Percentiles rank a stretch among this genome's conserved stretches.
Conservation (phyloP, 2,329 filamentous ascomycete genomes). For the Cladophialophora immunda region DNA sequence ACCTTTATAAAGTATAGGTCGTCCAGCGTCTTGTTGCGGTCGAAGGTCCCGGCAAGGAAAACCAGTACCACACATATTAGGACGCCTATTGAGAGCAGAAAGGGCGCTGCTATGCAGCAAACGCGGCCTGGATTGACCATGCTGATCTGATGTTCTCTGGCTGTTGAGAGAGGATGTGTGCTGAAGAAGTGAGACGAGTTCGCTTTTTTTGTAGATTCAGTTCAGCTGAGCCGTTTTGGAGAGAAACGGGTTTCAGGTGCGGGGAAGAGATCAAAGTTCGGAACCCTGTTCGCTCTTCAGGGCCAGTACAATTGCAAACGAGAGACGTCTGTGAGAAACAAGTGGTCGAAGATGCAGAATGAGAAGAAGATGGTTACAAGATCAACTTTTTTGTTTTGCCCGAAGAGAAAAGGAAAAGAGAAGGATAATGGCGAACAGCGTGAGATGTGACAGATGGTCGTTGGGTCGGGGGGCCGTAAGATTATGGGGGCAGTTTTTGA, state of each 20-base stretch:
- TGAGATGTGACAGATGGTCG: constrained; percentile 11
- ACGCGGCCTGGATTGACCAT: constrained; percentile 81
- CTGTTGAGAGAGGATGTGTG: background rate
- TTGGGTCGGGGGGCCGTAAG: constrained; percentile 18
- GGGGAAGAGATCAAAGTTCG: constrained; percentile 13
- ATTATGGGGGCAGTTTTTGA: constrained; percentile 22
- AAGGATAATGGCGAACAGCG: constrained; percentile 15
- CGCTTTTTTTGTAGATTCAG: background rate
- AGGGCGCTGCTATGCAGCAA: constrained; percentile 86
- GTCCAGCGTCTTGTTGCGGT: constrained; percentile 55
- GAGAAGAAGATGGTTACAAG: background rate
- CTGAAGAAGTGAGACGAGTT: constrained; percentile 9
- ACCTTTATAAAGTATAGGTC: constrained; percentile 66
- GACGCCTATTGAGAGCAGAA: constrained; percentile 79
- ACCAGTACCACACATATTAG: constrained; percentile 73
- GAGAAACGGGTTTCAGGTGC: constrained; percentile 14
- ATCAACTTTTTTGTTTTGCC: background rate
- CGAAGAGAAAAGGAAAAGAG: background rate
- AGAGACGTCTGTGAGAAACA: background rate
- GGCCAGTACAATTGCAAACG: background rate
- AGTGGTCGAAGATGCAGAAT: background rate
- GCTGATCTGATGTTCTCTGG: constrained; percentile 8
- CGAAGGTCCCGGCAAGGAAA: constrained; percentile 65
- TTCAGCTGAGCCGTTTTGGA: constrained; percentile 19
- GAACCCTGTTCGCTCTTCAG: constrained; percentile 3